Percentiles rank a stretch among this genome's conserved stretches.
Conservation (phyloP, 176 grass and related monocot genomes). For the Rhynchospora tenuis region DNA sequence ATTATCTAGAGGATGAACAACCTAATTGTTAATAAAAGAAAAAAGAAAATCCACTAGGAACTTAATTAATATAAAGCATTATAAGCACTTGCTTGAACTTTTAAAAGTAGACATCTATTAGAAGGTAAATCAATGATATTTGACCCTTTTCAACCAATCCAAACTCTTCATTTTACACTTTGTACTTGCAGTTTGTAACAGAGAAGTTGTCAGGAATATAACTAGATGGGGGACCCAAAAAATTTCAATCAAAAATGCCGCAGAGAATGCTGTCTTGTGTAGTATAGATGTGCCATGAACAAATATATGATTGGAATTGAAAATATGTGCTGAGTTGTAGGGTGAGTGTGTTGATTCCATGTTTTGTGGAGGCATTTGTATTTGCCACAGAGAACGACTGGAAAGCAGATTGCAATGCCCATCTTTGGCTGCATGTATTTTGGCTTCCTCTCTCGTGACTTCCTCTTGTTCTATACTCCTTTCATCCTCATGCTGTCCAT, state of each 20-base stretch:
- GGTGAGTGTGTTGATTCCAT: slow-evolving; percentile 22
- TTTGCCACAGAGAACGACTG: slow-evolving; percentile 17
- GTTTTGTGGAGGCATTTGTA: slow-evolving; percentile 26
- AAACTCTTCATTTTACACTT: neutral
- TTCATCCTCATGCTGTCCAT: neutral
- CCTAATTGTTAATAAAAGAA: no score
- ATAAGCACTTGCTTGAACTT: no score
- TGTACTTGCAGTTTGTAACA: neutral
- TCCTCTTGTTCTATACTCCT: slow-evolving; percentile 14
- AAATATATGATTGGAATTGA: neutral
- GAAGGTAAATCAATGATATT: neutral
- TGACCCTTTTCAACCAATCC: neutral
- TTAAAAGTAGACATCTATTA: neutral
- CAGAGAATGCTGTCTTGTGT: neutral
- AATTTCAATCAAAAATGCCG: neutral
- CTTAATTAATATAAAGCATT: no score
- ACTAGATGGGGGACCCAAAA: neutral
- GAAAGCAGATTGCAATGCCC: slow-evolving; percentile 5
- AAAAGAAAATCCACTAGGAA: no score
- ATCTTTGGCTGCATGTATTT: slow-evolving; percentile 14
- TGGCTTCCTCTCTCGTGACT: slow-evolving; percentile 22
- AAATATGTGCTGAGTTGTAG: neutral
- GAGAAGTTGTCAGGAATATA: neutral
- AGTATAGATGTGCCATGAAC: neutral
- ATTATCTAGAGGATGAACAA: no score